Conservation (phyloP, 2,329 filamentous ascomycete genomes). For the Chrysoporthe cubensis region DNA sequence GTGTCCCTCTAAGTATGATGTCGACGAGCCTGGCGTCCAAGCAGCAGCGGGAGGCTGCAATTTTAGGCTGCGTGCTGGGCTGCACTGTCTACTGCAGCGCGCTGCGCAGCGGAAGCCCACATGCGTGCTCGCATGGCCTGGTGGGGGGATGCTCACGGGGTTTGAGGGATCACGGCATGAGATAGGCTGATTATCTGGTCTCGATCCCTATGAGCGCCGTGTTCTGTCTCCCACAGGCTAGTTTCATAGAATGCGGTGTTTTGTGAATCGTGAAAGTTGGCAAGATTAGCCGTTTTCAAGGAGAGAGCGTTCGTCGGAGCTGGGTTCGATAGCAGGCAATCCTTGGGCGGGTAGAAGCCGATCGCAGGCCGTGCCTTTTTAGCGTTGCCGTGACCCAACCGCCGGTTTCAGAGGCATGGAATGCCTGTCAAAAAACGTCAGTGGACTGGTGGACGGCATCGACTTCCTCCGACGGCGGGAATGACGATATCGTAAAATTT, state of each 20-base stretch:
- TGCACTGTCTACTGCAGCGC: not conserved
- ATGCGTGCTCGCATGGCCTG: constrained; percentile 9
- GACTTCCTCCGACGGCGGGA: not conserved
- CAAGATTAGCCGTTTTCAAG: constrained; percentile 25
- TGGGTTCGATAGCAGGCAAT: constrained; percentile 18
- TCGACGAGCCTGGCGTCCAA: not conserved
- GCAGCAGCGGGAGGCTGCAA: not conserved
- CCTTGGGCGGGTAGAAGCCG: constrained; percentile 27
- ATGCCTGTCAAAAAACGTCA: constrained; percentile 4
- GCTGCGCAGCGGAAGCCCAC: constrained; percentile 7
- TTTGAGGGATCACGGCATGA: not conserved
- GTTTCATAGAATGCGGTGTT: constrained; percentile 6
- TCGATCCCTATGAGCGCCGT: not conserved
- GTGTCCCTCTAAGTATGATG: constrained; percentile 8
- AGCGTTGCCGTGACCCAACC: constrained; percentile 22
- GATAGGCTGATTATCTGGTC: not conserved
- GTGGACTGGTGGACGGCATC: constrained; percentile 2
- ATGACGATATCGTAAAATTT: not conserved
- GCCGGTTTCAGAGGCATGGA: constrained; percentile 9
- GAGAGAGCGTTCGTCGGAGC: not conserved
- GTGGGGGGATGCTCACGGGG: not conserved
- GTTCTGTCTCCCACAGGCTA: not conserved
- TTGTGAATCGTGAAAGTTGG: constrained; percentile 2
- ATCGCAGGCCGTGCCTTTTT: constrained; percentile 23
- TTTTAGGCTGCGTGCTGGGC: not conserved